Base-by-base conservation (phyloP, 495 filamentous ascomycete species). In the Cercophora newfieldiana region DNA sequence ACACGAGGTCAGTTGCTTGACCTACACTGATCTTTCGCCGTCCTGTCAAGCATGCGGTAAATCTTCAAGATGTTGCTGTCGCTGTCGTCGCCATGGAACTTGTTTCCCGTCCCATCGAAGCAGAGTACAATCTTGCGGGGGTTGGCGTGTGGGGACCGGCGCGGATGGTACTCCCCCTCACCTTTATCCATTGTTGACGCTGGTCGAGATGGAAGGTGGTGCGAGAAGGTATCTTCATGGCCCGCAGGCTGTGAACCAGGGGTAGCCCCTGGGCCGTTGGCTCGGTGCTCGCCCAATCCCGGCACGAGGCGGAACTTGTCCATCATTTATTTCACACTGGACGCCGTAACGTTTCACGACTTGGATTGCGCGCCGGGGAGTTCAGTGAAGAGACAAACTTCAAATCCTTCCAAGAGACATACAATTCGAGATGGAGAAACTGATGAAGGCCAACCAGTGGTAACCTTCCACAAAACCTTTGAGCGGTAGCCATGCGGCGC, bases 41-140 rank as follows among this genome's bases (percentile, higher is more conserved):
- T 82, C 3, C 85, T 71, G 61, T 88, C 85, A 5, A 90, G 73
- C 81, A 89, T 88, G 12, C 85, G 76, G 59, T 89, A 97, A 26
- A 97, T 93, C 75, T 96, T 97, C 51, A 97, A 78, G 64, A 96
- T 93, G 74, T 95, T 96, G 72, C 91, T 95, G 72, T 96, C 91
- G 8, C 87, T 87, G 56, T 90, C 87, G 71, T 91, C 90, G 10
- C 93, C 91, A 29, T 83, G 82, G 71, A 95, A 96, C 69, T 93
- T 91, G 71, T 96, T 95, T 1, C 92, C 92, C 0, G 93, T 96
- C 25, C 93, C 93, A 73, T 97, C 93, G 64, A 96, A 96, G 70
- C 92, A 96, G 3, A 96, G 80, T 19, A 97, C 87, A 54, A 96
- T 76, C 66, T 83, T 83, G 12, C 73, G 75, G 3, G 79, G 72